phyloP scores from a whole-genome alignment of 1,284 basidiomycete genomes.

The Fomitopsis palustris region DNA sequence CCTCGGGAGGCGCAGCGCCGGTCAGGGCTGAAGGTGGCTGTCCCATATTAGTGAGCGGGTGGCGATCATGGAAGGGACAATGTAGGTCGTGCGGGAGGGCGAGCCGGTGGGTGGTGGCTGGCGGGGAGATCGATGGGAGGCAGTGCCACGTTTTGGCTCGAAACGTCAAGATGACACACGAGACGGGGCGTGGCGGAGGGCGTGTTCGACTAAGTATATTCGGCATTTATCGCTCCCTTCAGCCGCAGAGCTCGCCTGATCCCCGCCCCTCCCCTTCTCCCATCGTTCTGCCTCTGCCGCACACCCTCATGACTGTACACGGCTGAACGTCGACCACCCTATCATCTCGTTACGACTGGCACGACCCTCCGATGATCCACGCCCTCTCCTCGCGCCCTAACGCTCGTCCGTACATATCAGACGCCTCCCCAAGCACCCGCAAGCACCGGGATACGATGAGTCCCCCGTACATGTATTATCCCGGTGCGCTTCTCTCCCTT shows the following conservation, averaged over 20 bases:
- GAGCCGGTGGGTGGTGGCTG: not conserved
- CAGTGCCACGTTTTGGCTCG: slow-evolving; percentile 9
- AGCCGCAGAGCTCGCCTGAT: slow-evolving; percentile 1
- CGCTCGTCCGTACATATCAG: not conserved
- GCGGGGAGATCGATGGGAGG: slow-evolving; percentile 7
- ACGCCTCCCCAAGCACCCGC: not conserved
- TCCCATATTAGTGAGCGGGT: not conserved
- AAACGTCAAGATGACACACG: slow-evolving; percentile 10
- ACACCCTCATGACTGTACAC: not conserved
- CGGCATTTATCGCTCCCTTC: not conserved
- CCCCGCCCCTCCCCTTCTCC: not conserved
- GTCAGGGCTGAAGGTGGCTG: not conserved
- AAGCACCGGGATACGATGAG: not conserved
- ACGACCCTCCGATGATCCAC: slow-evolving; percentile 4
- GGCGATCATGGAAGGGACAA: not conserved
- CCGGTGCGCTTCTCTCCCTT: not conserved
- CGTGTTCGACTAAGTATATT: slow-evolving; percentile 4
- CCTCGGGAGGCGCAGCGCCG: not conserved
- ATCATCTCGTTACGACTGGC: slow-evolving; percentile 2
- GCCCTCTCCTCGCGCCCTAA: not conserved
- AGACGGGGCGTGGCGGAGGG: not conserved
- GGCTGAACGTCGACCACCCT: not conserved
- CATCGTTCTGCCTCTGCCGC: not conserved
- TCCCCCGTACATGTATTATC: not conserved
- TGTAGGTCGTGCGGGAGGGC: not conserved